Evolutionary conservation across 2,329 filamentous ascomycete genomes (phyloP), one percentile per base, ranked within the genome.

Genomic region (Sordariomycetes sp.): DNA sequence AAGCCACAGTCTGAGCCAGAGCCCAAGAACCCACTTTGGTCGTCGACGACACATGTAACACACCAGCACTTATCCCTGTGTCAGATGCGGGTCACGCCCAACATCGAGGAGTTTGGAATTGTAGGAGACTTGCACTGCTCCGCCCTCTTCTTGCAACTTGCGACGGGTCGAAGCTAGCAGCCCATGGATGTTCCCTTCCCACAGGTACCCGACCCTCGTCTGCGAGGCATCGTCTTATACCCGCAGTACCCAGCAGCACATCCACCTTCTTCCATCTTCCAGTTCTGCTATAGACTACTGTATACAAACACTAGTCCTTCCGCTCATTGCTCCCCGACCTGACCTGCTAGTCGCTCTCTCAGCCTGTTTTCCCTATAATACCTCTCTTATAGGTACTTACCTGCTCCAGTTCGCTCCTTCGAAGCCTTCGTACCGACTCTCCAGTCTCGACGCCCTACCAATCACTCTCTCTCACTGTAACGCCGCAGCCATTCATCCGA

Each of bases 41-140:
- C 17, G 19, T 30, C 21, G 29, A 32, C 29, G 23, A 27, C 24
- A 35, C 36, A 34, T 38, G 36, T 38, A 38, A 38, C 36, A 38
- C 32, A 35, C 36, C 36, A 38, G 21, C n/a, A 16, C 10, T 16
- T 6, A 20, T 18, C 32, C 32, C 32, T 34, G 26, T 15, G 15
- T 20, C 28, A 23, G 25, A 17, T 34, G 35, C 35, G 35, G 35
- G 35, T 37, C 35, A 21, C 9, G 23, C 21, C 30, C 35, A 33
- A 33, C 24, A 24, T 37, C 34, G 29, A 31, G 18, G 16, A 16
- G 26, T 30, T 23, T 14, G 29, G 29, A 36, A 9, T 32, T 18
- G 28, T 31, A 35, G 33, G 16, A 28, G 24, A 21, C 11, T n/a
- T n/a, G n/a, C 20, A 19, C 17, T 12, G 17, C 30, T 9, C 14